Conservation (phyloP, 257 asterid genomes). For the Nicotiana benthamiana region DNA sequence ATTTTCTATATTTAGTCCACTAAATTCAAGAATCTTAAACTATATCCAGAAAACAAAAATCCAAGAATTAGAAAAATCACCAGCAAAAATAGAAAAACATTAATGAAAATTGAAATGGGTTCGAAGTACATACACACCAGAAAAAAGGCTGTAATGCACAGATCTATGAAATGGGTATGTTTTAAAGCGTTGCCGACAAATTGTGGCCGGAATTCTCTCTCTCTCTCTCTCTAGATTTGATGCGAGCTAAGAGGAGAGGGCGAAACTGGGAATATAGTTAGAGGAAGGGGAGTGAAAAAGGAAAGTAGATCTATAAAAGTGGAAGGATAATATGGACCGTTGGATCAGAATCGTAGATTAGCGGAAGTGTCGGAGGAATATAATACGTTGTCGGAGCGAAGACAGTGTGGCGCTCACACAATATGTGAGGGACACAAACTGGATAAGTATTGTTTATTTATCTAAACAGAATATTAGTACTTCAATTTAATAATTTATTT, state of each 20-base stretch:
- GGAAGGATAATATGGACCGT: slow-evolving; percentile 48
- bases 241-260: slow-evolving; percentile 23
- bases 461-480: no score
- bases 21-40: background rate
- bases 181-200: slow-evolving; percentile 6
- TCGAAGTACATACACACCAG: background rate
- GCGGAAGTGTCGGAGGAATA: slow-evolving; percentile 22
- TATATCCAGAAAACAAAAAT: background rate
- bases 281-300: background rate
- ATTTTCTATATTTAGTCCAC: background rate
- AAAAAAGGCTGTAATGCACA: background rate
- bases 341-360: slow-evolving; percentile 17
- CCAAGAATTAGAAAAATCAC: background rate
- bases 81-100: background rate
- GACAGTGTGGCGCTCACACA: background rate
- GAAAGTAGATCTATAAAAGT: slow-evolving; percentile 17
- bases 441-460: background rate
- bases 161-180: background rate
- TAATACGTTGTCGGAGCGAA: background rate
- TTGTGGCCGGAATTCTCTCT: background rate
- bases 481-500: no score
- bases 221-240: slow-evolving; percentile 36
- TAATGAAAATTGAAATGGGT: background rate
- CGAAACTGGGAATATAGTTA: background rate
- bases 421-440: background rate